Evolutionary conservation across 2,329 filamentous ascomycete genomes (phyloP).

Genomic region (Keithomyces neogunnii): DNA sequence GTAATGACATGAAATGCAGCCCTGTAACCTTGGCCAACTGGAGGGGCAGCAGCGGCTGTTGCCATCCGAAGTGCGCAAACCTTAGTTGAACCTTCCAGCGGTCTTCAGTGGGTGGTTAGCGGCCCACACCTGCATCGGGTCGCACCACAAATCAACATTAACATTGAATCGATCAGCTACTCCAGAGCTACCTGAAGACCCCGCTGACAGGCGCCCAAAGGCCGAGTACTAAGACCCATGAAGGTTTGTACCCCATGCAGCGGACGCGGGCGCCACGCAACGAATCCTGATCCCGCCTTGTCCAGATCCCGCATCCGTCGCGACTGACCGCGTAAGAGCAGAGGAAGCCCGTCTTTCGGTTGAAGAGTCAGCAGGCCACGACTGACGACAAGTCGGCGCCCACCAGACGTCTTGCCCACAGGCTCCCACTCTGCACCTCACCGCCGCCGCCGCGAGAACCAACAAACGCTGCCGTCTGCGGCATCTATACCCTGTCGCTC

Average conservation of each 20-base stretch:
- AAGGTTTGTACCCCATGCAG: neutral
- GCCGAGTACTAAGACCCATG: neutral
- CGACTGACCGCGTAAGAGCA: slow-evolving; percentile 22
- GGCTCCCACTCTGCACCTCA: slow-evolving; percentile 2
- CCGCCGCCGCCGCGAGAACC: neutral
- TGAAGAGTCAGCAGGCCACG: slow-evolving; percentile 7
- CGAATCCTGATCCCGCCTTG: neutral
- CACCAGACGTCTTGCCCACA: neutral
- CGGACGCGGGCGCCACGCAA: neutral
- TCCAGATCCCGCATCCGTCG: slow-evolving; percentile 15
- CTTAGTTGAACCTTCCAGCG: too few species aligned
- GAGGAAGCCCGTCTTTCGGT: slow-evolving; percentile 1
- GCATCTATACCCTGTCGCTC: neutral
- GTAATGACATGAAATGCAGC: too few species aligned
- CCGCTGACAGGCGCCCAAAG: too few species aligned
- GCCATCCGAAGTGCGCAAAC: too few species aligned
- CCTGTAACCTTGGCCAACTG: too few species aligned
- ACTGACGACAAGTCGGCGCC: neutral
- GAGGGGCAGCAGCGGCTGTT: too few species aligned
- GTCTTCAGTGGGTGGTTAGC: too few species aligned
- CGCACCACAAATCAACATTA: neutral
- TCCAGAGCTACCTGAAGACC: too few species aligned
- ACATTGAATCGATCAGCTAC: neutral
- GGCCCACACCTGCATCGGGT: too few species aligned
- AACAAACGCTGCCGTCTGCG: neutral